Percentiles rank a stretch among this genome's conserved stretches.
These are phyloP conservation scores for Gossypium stocksii DNA, from an alignment of 345 rosid genomes.

Conservation along the genomic window DNA sequence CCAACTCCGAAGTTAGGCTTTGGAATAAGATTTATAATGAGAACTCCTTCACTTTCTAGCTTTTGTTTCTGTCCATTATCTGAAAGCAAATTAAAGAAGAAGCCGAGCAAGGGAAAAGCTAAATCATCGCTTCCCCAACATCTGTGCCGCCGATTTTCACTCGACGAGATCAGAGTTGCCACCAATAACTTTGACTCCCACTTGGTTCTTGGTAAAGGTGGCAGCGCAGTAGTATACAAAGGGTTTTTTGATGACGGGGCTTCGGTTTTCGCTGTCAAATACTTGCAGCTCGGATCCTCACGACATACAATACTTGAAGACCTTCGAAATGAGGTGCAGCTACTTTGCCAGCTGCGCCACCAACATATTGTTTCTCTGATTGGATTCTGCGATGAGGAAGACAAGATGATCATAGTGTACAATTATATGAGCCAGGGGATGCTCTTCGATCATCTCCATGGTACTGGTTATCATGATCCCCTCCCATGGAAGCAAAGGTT, in stretches of 20 bases:
- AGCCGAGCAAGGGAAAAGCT: not conserved
- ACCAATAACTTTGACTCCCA: not conserved
- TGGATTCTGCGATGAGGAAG: not conserved
- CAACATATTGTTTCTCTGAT: not conserved
- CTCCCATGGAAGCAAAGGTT: conserved; percentile 5
- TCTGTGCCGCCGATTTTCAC: not conserved
- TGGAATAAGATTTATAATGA: not conserved
- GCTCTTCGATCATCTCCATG: not conserved
- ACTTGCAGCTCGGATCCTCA: not conserved
- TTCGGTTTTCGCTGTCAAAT: not conserved
- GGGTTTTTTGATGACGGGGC: not conserved
- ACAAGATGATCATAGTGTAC: not conserved
- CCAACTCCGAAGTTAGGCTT: no score
- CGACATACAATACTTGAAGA: not conserved
- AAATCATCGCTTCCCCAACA: not conserved
- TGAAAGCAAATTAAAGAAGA: not conserved
- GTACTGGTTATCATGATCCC: not conserved
- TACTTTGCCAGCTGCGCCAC: conserved; percentile 11
- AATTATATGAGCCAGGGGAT: not conserved
- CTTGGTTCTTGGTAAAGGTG: not conserved
- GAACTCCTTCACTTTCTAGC: not conserved
- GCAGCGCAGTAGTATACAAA: not conserved
- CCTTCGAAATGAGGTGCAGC: not conserved
- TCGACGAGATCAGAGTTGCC: not conserved
- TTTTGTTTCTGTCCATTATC: not conserved